Conservation (phyloP, 768 basidiomycete genomes). For the Calocybe gangraenosa region DNA sequence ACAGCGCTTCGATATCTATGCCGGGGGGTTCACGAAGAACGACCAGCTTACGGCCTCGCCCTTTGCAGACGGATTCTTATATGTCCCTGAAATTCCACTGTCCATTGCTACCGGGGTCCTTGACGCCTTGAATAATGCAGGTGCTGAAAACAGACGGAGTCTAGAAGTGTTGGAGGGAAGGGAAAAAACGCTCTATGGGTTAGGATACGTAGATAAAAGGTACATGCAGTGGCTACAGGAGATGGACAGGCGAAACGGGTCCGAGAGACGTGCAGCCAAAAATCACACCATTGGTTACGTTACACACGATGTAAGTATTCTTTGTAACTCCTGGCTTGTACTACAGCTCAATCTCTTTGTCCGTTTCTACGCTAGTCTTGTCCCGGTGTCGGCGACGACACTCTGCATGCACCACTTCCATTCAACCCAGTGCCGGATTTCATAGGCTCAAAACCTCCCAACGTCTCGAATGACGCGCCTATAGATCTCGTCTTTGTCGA, state of each 20-base stretch:
- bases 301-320: slow-evolving; percentile 30
- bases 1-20: slow-evolving; percentile 62
- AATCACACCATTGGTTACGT: slow-evolving; percentile 74
- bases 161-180: slow-evolving; percentile 26
- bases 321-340: slow-evolving; percentile 41
- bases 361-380: slow-evolving; percentile 41
- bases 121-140: slow-evolving; percentile 44
- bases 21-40: slow-evolving; percentile 73
- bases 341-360: neutral
- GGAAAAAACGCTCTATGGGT: slow-evolving; percentile 35
- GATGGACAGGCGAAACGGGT: slow-evolving; percentile 40
- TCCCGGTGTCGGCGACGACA: slow-evolving; percentile 75
- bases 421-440: slow-evolving; percentile 53
- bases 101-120: slow-evolving; percentile 51
- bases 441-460: slow-evolving; percentile 51
- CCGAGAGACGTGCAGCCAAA: slow-evolving; percentile 36
- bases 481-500: slow-evolving; percentile 77
- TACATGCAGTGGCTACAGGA: slow-evolving; percentile 49
- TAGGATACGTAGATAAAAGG: slow-evolving; percentile 7
- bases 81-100: slow-evolving; percentile 50
- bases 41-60: slow-evolving; percentile 77
- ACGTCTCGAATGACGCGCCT: slow-evolving; percentile 40
- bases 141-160: slow-evolving; percentile 29
- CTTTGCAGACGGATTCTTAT: slow-evolving; percentile 62
- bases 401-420: slow-evolving; percentile 55